Conservation (phyloP, 352 stramenopile species). For the Globisporangium echinulatum region DNA sequence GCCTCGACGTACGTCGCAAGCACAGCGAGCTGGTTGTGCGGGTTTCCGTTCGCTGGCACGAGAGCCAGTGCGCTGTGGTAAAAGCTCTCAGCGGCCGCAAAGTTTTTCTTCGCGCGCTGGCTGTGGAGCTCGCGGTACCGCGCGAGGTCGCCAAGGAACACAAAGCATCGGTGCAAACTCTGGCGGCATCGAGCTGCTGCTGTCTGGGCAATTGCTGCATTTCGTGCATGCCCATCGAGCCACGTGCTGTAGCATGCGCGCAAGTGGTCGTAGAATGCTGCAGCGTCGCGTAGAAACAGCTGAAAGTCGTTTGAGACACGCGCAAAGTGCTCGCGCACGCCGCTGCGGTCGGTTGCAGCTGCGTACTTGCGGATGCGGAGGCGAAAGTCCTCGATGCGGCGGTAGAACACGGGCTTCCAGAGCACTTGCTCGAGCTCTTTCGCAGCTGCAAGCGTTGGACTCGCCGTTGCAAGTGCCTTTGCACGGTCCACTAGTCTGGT, state of each 20-base stretch:
- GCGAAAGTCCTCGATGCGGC: slow-evolving; percentile 87
- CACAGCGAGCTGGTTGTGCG: slow-evolving; percentile 82
- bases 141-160: slow-evolving; percentile 77
- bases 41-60: slow-evolving; percentile 75
- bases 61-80: slow-evolving; percentile 69
- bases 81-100: slow-evolving; percentile 51
- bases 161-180: slow-evolving; percentile 75
- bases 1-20: slow-evolving; percentile 84
- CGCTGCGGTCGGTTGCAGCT: slow-evolving; percentile 39
- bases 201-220: background rate
- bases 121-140: slow-evolving; percentile 80
- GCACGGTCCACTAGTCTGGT: slow-evolving; percentile 47
- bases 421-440: slow-evolving; percentile 79
- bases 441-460: slow-evolving; percentile 44
- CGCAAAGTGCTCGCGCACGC: slow-evolving; percentile 77
- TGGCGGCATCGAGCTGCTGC: slow-evolving; percentile 29
- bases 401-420: slow-evolving; percentile 91
- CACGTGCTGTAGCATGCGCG: slow-evolving; percentile 41
- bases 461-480: slow-evolving; percentile 29
- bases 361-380: slow-evolving; percentile 83
- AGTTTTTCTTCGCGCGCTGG: slow-evolving; percentile 84
- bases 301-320: slow-evolving; percentile 71
- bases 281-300: slow-evolving; percentile 50
- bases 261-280: slow-evolving; percentile 72
- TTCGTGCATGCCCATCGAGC: slow-evolving; percentile 16